phyloP scores from a whole-genome alignment of 2,329 filamentous ascomycete species.

The Trichoderma pleuroti region DNA sequence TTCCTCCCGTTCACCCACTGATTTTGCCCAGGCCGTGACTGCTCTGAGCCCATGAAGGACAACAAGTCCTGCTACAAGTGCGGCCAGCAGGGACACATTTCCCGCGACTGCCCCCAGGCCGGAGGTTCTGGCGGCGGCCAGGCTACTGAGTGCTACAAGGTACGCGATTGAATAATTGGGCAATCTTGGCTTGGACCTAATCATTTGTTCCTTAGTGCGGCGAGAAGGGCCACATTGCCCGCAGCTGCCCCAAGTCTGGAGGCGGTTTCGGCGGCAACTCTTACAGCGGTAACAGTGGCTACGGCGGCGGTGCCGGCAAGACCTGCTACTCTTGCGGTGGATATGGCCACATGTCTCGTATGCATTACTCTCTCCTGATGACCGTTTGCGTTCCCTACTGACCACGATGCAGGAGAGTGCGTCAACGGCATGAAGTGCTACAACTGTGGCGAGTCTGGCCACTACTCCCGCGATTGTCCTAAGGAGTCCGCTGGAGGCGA shows the following conservation, averaged over 20 bases:
- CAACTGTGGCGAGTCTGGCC: slow-evolving; percentile 93
- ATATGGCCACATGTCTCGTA: slow-evolving; percentile 91
- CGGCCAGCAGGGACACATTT: slow-evolving; percentile 84
- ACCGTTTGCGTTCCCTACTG: slow-evolving; percentile 17
- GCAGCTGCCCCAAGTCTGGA: slow-evolving; percentile 70
- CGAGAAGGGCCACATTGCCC: slow-evolving; percentile 92
- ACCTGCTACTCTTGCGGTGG: slow-evolving; percentile 99
- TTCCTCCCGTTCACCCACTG: background rate
- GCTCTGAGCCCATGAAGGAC: slow-evolving; percentile 84
- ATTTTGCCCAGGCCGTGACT: slow-evolving; percentile 70
- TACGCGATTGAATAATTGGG: slow-evolving; percentile 22
- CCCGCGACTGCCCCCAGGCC: slow-evolving; percentile 72
- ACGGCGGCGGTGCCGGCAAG: slow-evolving; percentile 60
- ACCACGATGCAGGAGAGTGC: slow-evolving; percentile 65
- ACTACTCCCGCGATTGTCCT: slow-evolving; percentile 93
- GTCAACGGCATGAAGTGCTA: slow-evolving; percentile 99
- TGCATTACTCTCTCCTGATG: slow-evolving; percentile 30
- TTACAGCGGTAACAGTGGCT: slow-evolving; percentile 40
- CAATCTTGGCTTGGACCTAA: background rate
- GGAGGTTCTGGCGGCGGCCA: slow-evolving; percentile 41
- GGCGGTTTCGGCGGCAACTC: slow-evolving; percentile 47
- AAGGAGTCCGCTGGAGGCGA: slow-evolving; percentile 82
- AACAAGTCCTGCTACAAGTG: slow-evolving; percentile 75
- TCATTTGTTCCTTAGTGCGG: slow-evolving; percentile 61
- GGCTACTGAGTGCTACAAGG: slow-evolving; percentile 85